phyloP scores from a whole-genome alignment of 23 red algal species.

The Porphyridium purpureum region DNA sequence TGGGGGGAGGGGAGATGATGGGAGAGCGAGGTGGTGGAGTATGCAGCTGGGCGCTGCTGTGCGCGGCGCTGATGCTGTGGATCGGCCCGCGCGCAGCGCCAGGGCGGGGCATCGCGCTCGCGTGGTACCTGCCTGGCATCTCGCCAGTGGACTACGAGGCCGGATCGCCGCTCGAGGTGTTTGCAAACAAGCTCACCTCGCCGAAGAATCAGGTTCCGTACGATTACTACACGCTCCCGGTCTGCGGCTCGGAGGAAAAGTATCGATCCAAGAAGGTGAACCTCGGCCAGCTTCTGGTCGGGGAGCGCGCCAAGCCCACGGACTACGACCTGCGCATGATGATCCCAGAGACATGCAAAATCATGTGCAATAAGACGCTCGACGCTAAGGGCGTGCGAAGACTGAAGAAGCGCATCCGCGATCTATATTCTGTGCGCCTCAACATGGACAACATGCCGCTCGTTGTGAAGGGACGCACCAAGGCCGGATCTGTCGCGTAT shows the following conservation, averaged over 20 bases:
- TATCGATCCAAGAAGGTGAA: conserved; percentile 10
- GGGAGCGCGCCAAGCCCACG: conserved; percentile 68
- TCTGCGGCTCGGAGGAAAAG: conserved; percentile 29
- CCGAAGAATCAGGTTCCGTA: conserved; percentile 60
- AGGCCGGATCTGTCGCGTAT: conserved; percentile 15
- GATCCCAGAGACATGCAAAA: conserved; percentile 25
- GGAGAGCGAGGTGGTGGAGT: too few species aligned
- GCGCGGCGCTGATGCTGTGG: too few species aligned
- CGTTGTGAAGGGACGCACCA: conserved; percentile 24
- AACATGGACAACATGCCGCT: conserved; percentile 93
- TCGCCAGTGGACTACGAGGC: conserved; percentile 70
- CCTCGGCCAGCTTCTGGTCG: conserved; percentile 75
- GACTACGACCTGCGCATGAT: conserved; percentile 60
- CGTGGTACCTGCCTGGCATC: conserved; percentile 91
- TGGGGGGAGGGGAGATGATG: too few species aligned
- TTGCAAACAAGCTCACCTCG: conserved; percentile 69
- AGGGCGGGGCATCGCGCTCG: too few species aligned
- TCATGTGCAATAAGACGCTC: conserved; percentile 33
- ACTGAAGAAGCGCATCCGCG: conserved; percentile 24
- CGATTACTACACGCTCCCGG: conserved; percentile 73
- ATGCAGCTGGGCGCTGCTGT: too few species aligned
- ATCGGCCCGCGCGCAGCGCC: too few species aligned
- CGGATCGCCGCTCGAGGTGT: conserved; percentile 35
- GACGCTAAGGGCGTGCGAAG: conserved; percentile 1
- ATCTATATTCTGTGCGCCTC: conserved; percentile 60